Evolutionary conservation across 352 stramenopile genomes (phyloP), one percentile per base, ranked within the genome.

Genomic region (Stramenopiles sp.): DNA sequence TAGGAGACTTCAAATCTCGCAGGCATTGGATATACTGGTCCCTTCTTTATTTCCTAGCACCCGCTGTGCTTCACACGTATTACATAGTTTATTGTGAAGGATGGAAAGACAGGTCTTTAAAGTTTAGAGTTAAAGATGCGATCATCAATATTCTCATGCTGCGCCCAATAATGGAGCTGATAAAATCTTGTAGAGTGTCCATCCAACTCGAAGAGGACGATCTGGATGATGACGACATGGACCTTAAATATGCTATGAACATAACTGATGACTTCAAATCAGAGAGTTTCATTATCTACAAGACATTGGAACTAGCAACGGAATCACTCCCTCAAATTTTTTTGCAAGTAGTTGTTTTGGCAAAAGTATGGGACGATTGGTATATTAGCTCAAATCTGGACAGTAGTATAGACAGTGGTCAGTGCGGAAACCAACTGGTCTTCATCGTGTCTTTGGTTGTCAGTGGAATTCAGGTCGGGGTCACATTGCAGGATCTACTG

Each of bases 221-320:
- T 18, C 12, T 63, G 25, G 25, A 63, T 63, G 25, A 63, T 63
- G 12, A 18, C 12, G 12, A 63, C 12, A 25, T 18, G 12, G 43
- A 63, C 12, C 12, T 63, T 63, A 12, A 25, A 63, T 63, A 18
- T 12, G 12, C 43, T 25, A 63, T 63, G 43, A 63, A 63, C 25
- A 25, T 63, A 18, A 63, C 43, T 18, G 43, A 63, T 63, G 43
- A 63, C 25, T 63, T 63, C 25, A 63, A 63, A 63, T 63, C 43
- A 63, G 43, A 63, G 25, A 63, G 43, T 63, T 63, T 63, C 25
- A 63, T 63, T 25, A 63, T 63, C 12, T 63, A 63, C 25, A 63
- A 63, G 25, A 25, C 25, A 18, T 63, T 63, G 12, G 43, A 63
- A 63, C 25, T 63, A 63, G 12, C 43, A 12, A 63, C 43, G 12